These are phyloP conservation scores for Amphirosellinia nigrospora DNA, from an alignment of 495 filamentous ascomycete genomes.

Conservation along the genomic window DNA sequence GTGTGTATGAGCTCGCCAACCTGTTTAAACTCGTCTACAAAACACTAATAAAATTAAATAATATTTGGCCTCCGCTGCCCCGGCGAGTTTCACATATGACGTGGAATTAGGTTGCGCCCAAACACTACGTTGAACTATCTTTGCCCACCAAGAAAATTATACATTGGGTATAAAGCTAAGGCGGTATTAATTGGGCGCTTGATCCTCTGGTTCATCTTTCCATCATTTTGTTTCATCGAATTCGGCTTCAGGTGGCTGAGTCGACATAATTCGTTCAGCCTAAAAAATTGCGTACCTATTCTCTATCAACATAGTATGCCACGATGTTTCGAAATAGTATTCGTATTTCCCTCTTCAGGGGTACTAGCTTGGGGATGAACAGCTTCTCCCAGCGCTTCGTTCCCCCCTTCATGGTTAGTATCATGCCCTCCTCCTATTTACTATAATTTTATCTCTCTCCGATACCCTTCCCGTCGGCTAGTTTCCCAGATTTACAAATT, in stretches of 20 bases:
- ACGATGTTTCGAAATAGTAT: not conserved
- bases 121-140: not conserved
- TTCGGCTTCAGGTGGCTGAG: not conserved
- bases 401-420: not conserved
- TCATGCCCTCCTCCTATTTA: not conserved
- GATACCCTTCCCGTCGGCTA: not conserved
- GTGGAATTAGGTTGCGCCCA: not conserved
- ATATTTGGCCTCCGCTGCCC: not conserved
- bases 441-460: not conserved
- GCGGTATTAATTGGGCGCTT: no score
- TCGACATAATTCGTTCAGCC: not conserved
- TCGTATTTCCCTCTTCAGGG: not conserved
- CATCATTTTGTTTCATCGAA: not conserved
- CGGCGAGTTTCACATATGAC: not conserved
- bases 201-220: not conserved
- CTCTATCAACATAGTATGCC: not conserved
- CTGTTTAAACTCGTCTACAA: not conserved
- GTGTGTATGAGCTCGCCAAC: not conserved
- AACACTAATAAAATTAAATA: not conserved
- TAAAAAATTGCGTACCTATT: not conserved
- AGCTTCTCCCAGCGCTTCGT: not conserved
- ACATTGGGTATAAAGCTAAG: not conserved
- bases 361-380: not conserved
- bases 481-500: not conserved
- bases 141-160: not conserved